Conservation (phyloP, 768 basidiomycete genomes). For the Hericium erinaceus region DNA sequence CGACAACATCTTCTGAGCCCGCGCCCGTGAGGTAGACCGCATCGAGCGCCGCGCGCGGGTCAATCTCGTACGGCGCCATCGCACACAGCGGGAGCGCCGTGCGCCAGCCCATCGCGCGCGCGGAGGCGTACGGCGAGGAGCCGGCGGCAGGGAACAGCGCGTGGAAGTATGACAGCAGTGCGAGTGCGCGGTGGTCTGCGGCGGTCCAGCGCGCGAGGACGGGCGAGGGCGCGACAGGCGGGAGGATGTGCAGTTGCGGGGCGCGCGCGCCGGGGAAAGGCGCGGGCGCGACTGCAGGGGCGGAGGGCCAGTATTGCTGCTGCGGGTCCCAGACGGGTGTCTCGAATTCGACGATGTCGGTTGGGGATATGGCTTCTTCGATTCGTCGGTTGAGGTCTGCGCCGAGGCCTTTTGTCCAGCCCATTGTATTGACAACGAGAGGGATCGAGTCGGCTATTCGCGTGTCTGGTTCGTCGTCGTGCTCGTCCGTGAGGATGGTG, state of each 20-base stretch:
- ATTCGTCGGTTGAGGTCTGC: conserved; percentile 67
- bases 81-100: conserved; percentile 60
- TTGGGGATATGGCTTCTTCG: conserved; percentile 53
- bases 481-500: conserved; percentile 16
- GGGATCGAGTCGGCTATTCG: conserved; percentile 58
- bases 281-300: not conserved
- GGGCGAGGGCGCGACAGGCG: conserved; percentile 38
- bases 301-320: not conserved
- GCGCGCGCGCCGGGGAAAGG: not conserved
- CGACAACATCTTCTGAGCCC: conserved; percentile 71
- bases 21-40: conserved; percentile 60
- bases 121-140: conserved; percentile 14
- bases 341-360: conserved; percentile 46
- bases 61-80: conserved; percentile 63
- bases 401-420: conserved; percentile 93
- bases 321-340: not conserved
- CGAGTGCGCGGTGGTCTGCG: conserved; percentile 62
- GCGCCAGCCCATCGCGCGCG: conserved; percentile 48
- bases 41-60: conserved; percentile 46
- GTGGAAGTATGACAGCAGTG: conserved; percentile 75
- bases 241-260: conserved; percentile 19
- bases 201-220: conserved; percentile 41
- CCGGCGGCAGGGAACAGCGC: conserved; percentile 28
- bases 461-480: conserved; percentile 21
- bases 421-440: conserved; percentile 91